These are phyloP conservation scores for Macrolepiota dolichaula DNA, from an alignment of 768 basidiomycete species.

Conservation along the genomic window DNA sequence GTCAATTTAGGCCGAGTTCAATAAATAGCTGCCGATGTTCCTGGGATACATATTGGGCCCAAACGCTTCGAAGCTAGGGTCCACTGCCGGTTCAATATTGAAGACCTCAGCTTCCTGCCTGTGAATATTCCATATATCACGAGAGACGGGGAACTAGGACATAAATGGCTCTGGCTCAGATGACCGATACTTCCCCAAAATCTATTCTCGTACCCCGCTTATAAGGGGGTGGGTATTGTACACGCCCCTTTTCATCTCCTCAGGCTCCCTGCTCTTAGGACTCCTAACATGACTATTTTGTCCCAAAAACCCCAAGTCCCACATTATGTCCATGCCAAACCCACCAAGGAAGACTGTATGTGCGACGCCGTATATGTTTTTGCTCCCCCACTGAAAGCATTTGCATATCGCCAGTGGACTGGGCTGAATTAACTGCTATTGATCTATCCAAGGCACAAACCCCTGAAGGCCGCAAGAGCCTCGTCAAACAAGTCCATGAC, in stretches of 20 bases:
- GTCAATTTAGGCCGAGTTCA: too few relatives aligned
- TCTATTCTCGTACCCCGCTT: neutral
- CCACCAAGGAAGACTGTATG: conserved; percentile 10
- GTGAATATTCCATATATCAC: neutral
- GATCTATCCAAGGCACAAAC: conserved; percentile 40
- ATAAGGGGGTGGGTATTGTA: neutral
- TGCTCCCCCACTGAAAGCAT: neutral
- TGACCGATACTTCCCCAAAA: conserved; percentile 4
- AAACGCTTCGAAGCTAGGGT: neutral
- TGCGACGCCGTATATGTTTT: neutral
- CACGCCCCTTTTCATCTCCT: neutral
- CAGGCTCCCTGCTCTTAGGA: neutral
- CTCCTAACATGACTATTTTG: neutral
- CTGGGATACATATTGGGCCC: neutral
- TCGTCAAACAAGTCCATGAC: conserved; percentile 36
- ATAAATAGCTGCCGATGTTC: neutral
- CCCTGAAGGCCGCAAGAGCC: conserved; percentile 28
- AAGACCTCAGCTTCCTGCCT: neutral
- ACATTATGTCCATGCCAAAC: conserved; percentile 7
- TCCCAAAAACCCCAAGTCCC: conserved; percentile 1
- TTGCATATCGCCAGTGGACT: conserved; percentile 19
- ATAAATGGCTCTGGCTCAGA: neutral
- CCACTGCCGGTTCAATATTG: neutral
- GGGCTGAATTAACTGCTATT: conserved; percentile 44
- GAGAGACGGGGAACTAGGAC: neutral